phyloP scores from a whole-genome alignment of 2,329 filamentous ascomycete species.

The Penicillium sp. region DNA sequence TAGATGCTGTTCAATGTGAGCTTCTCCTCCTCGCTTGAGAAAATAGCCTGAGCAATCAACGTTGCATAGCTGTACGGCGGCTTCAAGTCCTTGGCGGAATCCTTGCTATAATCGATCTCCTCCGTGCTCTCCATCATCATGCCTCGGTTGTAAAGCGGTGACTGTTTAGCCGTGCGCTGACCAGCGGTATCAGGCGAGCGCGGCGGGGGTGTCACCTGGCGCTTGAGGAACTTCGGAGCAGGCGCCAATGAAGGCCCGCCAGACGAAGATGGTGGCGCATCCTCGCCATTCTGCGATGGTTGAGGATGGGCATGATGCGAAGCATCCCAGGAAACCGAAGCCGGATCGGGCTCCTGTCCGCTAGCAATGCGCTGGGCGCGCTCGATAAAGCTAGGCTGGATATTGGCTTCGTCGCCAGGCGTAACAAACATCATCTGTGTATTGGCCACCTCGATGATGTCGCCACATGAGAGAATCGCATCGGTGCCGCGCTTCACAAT shows the following conservation, averaged over 20 bases:
- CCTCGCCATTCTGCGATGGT: slow-evolving; percentile 22
- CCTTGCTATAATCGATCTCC: slow-evolving; percentile 62
- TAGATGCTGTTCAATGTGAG: slow-evolving; percentile 92
- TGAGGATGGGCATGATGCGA: slow-evolving; percentile 39
- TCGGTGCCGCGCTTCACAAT: slow-evolving; percentile 66
- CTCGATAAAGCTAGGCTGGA: slow-evolving; percentile 68
- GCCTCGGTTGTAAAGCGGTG: slow-evolving; percentile 49
- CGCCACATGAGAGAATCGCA: slow-evolving; percentile 72
- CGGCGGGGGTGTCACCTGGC: slow-evolving; percentile 43
- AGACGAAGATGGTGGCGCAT: slow-evolving; percentile 23
- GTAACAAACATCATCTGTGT: slow-evolving; percentile 99
- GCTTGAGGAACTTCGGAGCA: slow-evolving; percentile 44
- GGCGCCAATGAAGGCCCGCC: slow-evolving; percentile 41
- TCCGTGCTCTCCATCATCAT: slow-evolving; percentile 55
- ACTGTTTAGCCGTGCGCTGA: slow-evolving; percentile 43
- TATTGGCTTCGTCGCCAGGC: slow-evolving; percentile 69
- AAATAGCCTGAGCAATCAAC: slow-evolving; percentile 93
- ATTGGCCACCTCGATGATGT: slow-evolving; percentile 86
- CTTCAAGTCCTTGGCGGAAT: slow-evolving; percentile 86
- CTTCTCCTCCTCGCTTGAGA: slow-evolving; percentile 81
- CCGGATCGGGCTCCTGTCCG: slow-evolving; percentile 36
- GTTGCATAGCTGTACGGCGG: slow-evolving; percentile 95
- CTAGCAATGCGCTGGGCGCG: slow-evolving; percentile 55
- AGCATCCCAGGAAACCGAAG: slow-evolving; percentile 36
- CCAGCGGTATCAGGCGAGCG: slow-evolving; percentile 42